Conservation (phyloP, 371 early-diverging fungal species). For the Syncephalis plumigaleata region DNA sequence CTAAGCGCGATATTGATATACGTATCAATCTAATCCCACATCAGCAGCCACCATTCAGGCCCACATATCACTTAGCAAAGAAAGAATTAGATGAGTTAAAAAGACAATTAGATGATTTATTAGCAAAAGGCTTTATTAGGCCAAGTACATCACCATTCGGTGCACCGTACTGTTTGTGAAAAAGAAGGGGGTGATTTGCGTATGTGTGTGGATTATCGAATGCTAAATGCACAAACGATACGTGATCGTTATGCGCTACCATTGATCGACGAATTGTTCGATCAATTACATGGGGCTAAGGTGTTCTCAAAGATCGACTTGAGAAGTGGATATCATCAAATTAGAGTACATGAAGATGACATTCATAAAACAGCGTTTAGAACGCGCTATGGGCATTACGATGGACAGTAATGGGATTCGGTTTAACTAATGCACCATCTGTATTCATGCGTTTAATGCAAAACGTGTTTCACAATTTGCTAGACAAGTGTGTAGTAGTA, state of each 20-base stretch:
- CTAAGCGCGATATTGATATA: constrained; percentile 6
- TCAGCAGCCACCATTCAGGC: constrained; percentile 7
- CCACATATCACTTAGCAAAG: constrained; percentile 11
- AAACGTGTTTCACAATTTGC: constrained; percentile 10
- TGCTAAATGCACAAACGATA: constrained; percentile 5
- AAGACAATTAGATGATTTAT: constrained; percentile 12
- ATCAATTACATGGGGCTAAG: constrained; percentile 8
- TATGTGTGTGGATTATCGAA: constrained; percentile 8
- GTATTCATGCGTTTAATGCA: constrained; percentile 23
- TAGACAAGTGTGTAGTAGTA: constrained; percentile 19
- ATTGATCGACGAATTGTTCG: constrained; percentile 15
- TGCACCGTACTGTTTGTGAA: constrained; percentile 33
- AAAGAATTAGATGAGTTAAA: constrained; percentile 13
- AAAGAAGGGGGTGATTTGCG: constrained; percentile 11
- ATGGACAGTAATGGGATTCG: constrained; percentile 28
- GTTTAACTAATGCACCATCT: constrained; percentile 22
- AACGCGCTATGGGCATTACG: constrained; percentile 17
- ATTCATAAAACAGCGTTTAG: constrained; percentile 15
- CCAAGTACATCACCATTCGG: constrained; percentile 11
- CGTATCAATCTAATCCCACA: constrained; percentile 9
- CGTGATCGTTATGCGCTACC: constrained; percentile 16
- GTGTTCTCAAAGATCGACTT: constrained; percentile 18
- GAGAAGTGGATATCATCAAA: constrained; percentile 11
- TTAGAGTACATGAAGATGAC: constrained; percentile 8
- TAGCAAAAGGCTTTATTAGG: constrained; percentile 8